These are phyloP conservation scores for Hydnomerulius pinastri DNA, from an alignment of 768 basidiomycete genomes.

Conservation along the genomic window DNA sequence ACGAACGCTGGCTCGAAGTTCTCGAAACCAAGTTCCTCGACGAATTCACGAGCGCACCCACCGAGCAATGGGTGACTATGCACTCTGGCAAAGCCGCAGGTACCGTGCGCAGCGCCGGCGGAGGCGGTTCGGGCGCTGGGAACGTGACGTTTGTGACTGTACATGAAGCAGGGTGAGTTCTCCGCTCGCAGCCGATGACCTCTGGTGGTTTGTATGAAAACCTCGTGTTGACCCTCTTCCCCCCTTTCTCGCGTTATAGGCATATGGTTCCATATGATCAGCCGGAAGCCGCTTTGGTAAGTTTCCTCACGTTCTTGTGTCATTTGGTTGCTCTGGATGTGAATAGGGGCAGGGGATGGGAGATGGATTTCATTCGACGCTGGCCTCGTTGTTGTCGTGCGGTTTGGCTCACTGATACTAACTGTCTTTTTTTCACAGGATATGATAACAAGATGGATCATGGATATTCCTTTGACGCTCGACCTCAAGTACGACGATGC, in stretches of 20 bases:
- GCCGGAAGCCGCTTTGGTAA: slow-evolving; percentile 79
- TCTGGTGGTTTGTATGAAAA: neutral
- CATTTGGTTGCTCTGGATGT: neutral
- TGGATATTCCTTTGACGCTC: slow-evolving; percentile 47
- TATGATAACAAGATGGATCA: slow-evolving; percentile 60
- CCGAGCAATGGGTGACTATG: slow-evolving; percentile 58
- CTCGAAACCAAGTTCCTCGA: slow-evolving; percentile 62
- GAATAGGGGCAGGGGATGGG: neutral
- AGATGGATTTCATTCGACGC: neutral
- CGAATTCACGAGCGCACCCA: slow-evolving; percentile 55
- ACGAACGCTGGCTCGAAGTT: slow-evolving; percentile 71
- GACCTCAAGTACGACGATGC: neutral
- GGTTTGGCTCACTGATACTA: neutral
- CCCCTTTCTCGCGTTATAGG: slow-evolving; percentile 40
- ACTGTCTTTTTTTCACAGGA: slow-evolving; percentile 45
- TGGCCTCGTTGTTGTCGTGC: neutral
- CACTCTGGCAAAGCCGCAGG: slow-evolving; percentile 61
- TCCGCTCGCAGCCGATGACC: neutral
- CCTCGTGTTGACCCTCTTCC: slow-evolving; percentile 4
- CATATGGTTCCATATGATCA: slow-evolving; percentile 94
- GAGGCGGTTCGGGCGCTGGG: slow-evolving; percentile 66
- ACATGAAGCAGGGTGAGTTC: slow-evolving; percentile 74
- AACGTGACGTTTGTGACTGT: slow-evolving; percentile 83
- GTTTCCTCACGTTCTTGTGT: slow-evolving; percentile 24
- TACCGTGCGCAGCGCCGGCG: slow-evolving; percentile 68